Percentiles rank a stretch among this genome's conserved stretches.
These are phyloP conservation scores for Marasmius sp. DNA, from an alignment of 1,284 basidiomycete genomes.

Conservation along the genomic window DNA sequence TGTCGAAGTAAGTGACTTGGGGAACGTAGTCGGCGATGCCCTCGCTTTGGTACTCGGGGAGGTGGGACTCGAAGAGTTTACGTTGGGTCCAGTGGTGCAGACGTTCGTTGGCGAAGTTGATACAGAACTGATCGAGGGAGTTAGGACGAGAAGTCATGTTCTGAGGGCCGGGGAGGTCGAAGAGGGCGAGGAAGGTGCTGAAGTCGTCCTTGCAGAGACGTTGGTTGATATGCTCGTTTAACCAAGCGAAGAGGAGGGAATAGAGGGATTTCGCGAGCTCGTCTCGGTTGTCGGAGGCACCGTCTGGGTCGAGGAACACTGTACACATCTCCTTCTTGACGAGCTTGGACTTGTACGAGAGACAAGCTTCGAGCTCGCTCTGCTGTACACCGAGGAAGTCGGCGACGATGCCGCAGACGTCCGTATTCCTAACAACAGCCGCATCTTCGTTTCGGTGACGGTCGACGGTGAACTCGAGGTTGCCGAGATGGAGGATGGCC, in stretches of 20 bases:
- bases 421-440: constrained; percentile 81
- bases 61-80: constrained; percentile 76
- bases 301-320: constrained; percentile 93
- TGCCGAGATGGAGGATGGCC: constrained; percentile 94
- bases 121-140: constrained; percentile 93
- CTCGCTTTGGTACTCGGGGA: constrained; percentile 83
- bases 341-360: constrained; percentile 91
- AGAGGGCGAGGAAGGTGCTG: constrained; percentile 88
- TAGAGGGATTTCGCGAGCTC: constrained; percentile 93
- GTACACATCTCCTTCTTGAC: constrained; percentile 95
- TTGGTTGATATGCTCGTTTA: constrained; percentile 96
- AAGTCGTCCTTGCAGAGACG: constrained; percentile 92
- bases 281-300: constrained; percentile 89
- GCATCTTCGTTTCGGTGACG: constrained; percentile 83
- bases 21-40: constrained; percentile 77
- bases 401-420: constrained; percentile 79
- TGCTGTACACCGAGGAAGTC: constrained; percentile 89
- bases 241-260: constrained; percentile 93
- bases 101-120: constrained; percentile 95
- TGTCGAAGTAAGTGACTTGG: constrained; percentile 85
- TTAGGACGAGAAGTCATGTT: constrained; percentile 84
- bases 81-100: constrained; percentile 85
- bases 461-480: constrained; percentile 91
- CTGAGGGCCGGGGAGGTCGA: constrained; percentile 94
- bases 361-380: constrained; percentile 74